Conservation (phyloP, 768 basidiomycete species). For the Pholiota molesta region DNA sequence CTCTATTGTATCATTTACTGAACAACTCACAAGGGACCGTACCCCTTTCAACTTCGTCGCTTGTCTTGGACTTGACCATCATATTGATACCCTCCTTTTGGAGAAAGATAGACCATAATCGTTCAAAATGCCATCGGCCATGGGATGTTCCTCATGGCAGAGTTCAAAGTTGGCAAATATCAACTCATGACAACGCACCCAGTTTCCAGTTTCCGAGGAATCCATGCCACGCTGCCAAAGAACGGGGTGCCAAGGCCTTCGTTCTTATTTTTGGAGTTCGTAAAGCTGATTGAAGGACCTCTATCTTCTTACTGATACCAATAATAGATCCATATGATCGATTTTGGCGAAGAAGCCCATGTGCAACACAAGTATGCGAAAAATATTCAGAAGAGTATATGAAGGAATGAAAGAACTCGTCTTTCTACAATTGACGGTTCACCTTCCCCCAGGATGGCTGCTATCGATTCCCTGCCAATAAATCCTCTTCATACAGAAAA, state of each 20-base stretch:
- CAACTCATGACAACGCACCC: background rate
- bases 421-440: background rate
- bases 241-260: background rate
- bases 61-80: background rate
- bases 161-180: background rate
- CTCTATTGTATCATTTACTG: background rate
- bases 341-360: background rate
- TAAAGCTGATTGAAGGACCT: background rate
- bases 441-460: slow-evolving; percentile 1
- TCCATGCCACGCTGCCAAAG: background rate
- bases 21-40: background rate
- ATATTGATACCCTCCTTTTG: background rate
- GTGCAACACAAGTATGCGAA: background rate
- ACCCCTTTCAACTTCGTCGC: background rate
- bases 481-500: background rate
- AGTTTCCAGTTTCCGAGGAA: background rate
- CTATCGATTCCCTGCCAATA: background rate
- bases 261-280: background rate
- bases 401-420: background rate
- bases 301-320: background rate
- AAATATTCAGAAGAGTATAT: background rate
- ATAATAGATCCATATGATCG: background rate
- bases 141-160: background rate
- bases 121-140: background rate
- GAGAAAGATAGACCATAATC: background rate